phyloP scores from a whole-genome alignment of 2,329 filamentous ascomycete species.

The Penicillium sclerotiorum region DNA sequence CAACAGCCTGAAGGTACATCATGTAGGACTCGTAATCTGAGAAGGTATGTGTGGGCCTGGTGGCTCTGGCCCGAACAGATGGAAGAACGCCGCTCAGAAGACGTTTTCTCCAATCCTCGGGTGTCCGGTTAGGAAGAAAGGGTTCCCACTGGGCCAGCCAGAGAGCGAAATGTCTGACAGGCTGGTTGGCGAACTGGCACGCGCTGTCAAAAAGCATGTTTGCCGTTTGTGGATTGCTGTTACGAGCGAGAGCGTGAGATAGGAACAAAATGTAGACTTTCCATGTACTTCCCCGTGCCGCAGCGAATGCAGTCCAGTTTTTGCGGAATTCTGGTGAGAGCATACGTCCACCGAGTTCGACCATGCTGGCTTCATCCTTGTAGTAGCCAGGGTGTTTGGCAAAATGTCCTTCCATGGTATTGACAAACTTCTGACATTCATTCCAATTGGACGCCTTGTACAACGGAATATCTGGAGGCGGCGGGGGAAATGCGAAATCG shows the following conservation, averaged over 20 bases:
- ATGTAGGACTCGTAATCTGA: neutral
- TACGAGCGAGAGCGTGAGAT: neutral
- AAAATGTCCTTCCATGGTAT: constrained; percentile 11
- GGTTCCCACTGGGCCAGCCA: constrained; percentile 2
- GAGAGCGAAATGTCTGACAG: neutral
- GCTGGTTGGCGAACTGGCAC: neutral
- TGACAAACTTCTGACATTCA: constrained; percentile 11
- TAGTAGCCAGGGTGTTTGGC: constrained; percentile 4
- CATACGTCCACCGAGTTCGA: constrained; percentile 1
- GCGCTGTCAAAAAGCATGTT: neutral
- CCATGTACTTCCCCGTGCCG: neutral
- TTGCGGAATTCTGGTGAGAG: neutral
- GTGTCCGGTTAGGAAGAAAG: neutral
- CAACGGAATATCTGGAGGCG: constrained; percentile 5
- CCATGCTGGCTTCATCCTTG: constrained; percentile 5
- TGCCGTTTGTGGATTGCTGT: neutral
- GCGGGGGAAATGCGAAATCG: neutral
- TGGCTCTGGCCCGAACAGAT: neutral
- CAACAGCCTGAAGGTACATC: neutral
- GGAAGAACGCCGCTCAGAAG: neutral
- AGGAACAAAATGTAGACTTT: neutral
- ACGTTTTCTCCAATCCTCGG: neutral
- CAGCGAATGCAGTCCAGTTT: neutral
- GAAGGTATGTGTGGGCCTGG: neutral
- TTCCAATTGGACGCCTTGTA: constrained; percentile 7